These are phyloP conservation scores for Tricholoma saponaceum DNA, from an alignment of 768 basidiomycete species.

Conservation along the genomic window DNA sequence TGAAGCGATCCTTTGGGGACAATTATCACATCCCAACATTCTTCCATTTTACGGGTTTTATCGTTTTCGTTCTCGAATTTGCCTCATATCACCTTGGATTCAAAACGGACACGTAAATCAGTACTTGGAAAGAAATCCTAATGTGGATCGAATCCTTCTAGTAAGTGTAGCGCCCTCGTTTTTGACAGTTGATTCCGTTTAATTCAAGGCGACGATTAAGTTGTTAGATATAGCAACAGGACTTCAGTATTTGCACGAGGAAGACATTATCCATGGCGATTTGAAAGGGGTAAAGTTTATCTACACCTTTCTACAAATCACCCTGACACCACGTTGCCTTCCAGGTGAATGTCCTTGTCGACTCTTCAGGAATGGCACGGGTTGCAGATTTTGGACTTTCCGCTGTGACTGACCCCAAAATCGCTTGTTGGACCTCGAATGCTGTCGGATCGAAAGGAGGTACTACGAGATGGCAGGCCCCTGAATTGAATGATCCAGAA, in stretches of 20 bases:
- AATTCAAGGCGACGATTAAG: too few relatives aligned
- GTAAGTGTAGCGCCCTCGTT: conserved; percentile 17
- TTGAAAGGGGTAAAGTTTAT: conserved; percentile 21
- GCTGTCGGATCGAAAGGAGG: conserved; percentile 14
- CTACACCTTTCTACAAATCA: too few relatives aligned
- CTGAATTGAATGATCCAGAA: conserved; percentile 1
- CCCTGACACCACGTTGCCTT: background rate
- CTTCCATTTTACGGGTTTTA: conserved; percentile 29
- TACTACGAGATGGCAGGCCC: conserved; percentile 12
- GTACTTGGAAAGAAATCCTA: conserved; percentile 23
- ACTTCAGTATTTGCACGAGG: conserved; percentile 22
- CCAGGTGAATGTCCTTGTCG: conserved; percentile 24
- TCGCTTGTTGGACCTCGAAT: conserved; percentile 12
- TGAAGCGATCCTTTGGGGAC: conserved; percentile 16
- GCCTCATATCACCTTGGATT: conserved; percentile 29
- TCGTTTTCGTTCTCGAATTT: conserved; percentile 15
- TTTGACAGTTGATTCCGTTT: too few relatives aligned
- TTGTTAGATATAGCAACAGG: conserved; percentile 20
- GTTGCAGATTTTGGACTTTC: conserved; percentile 27
- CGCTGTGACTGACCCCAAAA: conserved; percentile 15
- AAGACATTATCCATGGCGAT: conserved; percentile 27
- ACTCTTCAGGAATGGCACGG: conserved; percentile 17
- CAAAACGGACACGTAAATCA: conserved; percentile 20
- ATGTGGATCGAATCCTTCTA: conserved; percentile 22
- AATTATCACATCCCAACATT: conserved; percentile 26